These are phyloP conservation scores for Coemansia sp. DNA, from an alignment of 192 early-diverging fungal genomes.

Conservation along the genomic window DNA sequence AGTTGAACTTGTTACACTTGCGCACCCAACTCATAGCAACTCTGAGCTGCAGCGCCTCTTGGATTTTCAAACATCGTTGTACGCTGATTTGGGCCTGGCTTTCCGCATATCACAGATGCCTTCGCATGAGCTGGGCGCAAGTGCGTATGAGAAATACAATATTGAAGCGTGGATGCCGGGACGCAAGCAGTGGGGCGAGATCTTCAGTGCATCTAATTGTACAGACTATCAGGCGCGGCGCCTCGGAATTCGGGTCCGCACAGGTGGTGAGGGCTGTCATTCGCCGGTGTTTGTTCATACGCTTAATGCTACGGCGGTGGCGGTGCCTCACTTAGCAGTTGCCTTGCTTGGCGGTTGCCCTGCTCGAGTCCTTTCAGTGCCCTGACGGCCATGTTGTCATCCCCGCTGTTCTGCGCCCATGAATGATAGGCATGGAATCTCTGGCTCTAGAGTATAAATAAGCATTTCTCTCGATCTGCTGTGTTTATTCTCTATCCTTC, in stretches of 20 bases:
- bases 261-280: neutral
- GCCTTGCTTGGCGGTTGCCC: slow-evolving; percentile 71
- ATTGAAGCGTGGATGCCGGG: slow-evolving; percentile 99
- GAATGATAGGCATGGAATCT: slow-evolving; percentile 58
- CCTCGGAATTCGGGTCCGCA: slow-evolving; percentile 63
- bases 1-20: slow-evolving; percentile 83
- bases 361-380: slow-evolving; percentile 75
- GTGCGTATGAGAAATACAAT: slow-evolving; percentile 86
- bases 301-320: slow-evolving; percentile 89
- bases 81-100: slow-evolving; percentile 75
- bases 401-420: slow-evolving; percentile 70
- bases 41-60: slow-evolving; percentile 69
- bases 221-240: slow-evolving; percentile 91
- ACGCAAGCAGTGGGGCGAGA: slow-evolving; percentile 62
- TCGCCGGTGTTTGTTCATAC: slow-evolving; percentile 72
- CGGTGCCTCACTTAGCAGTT: slow-evolving; percentile 60
- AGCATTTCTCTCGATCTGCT: no score
- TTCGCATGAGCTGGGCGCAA: slow-evolving; percentile 86
- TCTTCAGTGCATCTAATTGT: slow-evolving; percentile 88
- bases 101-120: slow-evolving; percentile 86
- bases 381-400: slow-evolving; percentile 68
- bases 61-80: slow-evolving; percentile 70
- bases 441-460: slow-evolving; percentile 1
- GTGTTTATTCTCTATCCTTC: no score
- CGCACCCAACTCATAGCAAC: slow-evolving; percentile 65